Conservation (phyloP, 2,329 filamentous ascomycete genomes). For the Endoconidiophora polonica region DNA sequence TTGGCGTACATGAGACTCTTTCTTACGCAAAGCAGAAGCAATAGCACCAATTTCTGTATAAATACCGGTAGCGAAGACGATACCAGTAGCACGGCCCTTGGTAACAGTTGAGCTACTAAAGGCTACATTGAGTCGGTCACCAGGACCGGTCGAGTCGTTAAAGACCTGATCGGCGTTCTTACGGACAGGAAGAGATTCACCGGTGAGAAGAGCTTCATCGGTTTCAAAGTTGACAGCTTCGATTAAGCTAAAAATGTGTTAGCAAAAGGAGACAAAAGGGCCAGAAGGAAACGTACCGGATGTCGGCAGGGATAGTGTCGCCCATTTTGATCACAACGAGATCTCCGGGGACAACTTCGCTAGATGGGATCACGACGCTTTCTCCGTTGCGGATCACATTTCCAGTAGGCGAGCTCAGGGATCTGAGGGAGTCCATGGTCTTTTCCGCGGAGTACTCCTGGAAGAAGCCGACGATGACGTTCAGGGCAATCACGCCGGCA, state of each 20-base stretch:
- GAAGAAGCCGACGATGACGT: slow-evolving; percentile 32
- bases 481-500: slow-evolving; percentile 34
- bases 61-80: slow-evolving; percentile 44
- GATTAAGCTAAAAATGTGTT: slow-evolving; percentile 21
- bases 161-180: slow-evolving; percentile 29
- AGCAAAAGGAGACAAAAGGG: slow-evolving; percentile 14
- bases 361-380: slow-evolving; percentile 19
- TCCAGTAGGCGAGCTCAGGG: slow-evolving; percentile 22
- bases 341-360: slow-evolving; percentile 37
- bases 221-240: slow-evolving; percentile 45
- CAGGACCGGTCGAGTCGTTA: slow-evolving; percentile 21
- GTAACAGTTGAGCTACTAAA: slow-evolving; percentile 40
- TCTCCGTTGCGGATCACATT: slow-evolving; percentile 24
- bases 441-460: slow-evolving; percentile 26
- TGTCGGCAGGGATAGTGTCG: slow-evolving; percentile 39
- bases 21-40: slow-evolving; percentile 32
- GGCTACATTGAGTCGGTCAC: slow-evolving; percentile 40
- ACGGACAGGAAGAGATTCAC: slow-evolving; percentile 39
- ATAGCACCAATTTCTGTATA: slow-evolving; percentile 43
- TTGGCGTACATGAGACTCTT: slow-evolving; percentile 32
- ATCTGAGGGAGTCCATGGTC: slow-evolving; percentile 25
- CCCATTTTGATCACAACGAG: slow-evolving; percentile 32
- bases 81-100: slow-evolving; percentile 39
- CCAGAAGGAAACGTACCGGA: slow-evolving; percentile 19
- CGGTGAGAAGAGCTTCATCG: slow-evolving; percentile 45